Evolutionary conservation across 164 flowering plant species (phyloP).

Genomic region (Stephania yunnanensis): DNA sequence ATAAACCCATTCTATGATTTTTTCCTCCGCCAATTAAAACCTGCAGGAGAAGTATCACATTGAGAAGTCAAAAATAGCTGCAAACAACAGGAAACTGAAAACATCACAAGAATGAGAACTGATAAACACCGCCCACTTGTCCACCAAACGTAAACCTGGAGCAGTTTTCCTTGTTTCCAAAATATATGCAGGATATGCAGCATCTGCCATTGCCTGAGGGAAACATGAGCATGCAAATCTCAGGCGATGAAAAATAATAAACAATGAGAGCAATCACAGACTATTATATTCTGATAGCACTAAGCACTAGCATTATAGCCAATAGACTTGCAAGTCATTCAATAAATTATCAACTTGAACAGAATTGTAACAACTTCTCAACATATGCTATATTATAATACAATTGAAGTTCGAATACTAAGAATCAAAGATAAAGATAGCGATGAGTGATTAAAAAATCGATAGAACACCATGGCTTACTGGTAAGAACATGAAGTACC

Average conservation of each 20-base stretch:
- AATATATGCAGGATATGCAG: conserved; percentile 78
- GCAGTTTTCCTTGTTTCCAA: conserved; percentile 97
- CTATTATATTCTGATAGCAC: neutral
- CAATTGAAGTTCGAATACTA: neutral
- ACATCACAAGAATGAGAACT: conserved; percentile 20
- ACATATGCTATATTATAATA: neutral
- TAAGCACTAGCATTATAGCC: neutral
- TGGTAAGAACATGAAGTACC: neutral
- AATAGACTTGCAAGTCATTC: neutral
- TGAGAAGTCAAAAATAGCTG: conserved; percentile 9
- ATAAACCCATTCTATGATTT: conserved; percentile 92
- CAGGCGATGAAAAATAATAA: neutral
- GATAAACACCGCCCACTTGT: conserved; percentile 91
- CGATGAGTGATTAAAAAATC: neutral
- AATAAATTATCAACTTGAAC: neutral
- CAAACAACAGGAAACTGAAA: conserved; percentile 7
- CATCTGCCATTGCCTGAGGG: conserved; percentile 86
- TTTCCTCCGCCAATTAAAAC: conserved; percentile 91
- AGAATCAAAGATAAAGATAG: neutral
- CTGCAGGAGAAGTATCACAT: conserved; percentile 25
- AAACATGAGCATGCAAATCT: conserved; percentile 11
- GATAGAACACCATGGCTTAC: neutral
- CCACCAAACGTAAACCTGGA: conserved; percentile 94
- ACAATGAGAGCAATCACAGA: too few species aligned
- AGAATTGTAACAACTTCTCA: neutral